A percentile compares a stretch with the other conserved stretches of the same genome.
These are phyloP conservation scores for Tubosaeta sp. DNA, from an alignment of 768 basidiomycete genomes.

Conservation along the genomic window DNA sequence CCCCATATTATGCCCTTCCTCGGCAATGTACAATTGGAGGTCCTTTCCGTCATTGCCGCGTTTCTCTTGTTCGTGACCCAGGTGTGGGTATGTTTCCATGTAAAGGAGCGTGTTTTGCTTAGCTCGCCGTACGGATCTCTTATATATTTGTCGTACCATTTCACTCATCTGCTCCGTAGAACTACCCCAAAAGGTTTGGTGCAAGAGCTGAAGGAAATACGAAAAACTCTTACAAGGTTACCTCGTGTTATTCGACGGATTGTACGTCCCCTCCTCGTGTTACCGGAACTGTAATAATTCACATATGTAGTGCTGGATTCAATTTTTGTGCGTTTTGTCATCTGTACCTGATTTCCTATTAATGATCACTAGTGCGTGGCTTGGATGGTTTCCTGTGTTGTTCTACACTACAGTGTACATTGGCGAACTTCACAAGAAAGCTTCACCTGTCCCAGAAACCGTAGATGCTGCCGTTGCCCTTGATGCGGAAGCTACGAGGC, in stretches of 20 bases:
- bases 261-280: constrained; percentile 42
- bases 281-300: constrained; percentile 6
- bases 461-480: constrained; percentile 33
- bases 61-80: constrained; percentile 66
- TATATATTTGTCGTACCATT: neutral
- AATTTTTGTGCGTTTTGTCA: constrained; percentile 64
- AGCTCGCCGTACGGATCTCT: constrained; percentile 27
- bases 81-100: constrained; percentile 49
- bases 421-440: constrained; percentile 74
- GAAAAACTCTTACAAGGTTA: constrained; percentile 61
- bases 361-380: constrained; percentile 55
- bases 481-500: constrained; percentile 70
- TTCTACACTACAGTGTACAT: constrained; percentile 89
- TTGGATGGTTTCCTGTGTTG: constrained; percentile 90
- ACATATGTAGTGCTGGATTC: constrained; percentile 58
- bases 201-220: constrained; percentile 61
- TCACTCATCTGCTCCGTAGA: constrained; percentile 13
- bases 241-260: constrained; percentile 77
- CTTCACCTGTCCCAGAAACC: constrained; percentile 32
- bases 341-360: neutral
- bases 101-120: constrained; percentile 74
- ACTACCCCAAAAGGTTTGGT: constrained; percentile 26
- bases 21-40: constrained; percentile 76
- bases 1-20: constrained; percentile 66
- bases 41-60: constrained; percentile 72